Conservation (phyloP, 805 yeast genomes). For the Candida ficus region DNA sequence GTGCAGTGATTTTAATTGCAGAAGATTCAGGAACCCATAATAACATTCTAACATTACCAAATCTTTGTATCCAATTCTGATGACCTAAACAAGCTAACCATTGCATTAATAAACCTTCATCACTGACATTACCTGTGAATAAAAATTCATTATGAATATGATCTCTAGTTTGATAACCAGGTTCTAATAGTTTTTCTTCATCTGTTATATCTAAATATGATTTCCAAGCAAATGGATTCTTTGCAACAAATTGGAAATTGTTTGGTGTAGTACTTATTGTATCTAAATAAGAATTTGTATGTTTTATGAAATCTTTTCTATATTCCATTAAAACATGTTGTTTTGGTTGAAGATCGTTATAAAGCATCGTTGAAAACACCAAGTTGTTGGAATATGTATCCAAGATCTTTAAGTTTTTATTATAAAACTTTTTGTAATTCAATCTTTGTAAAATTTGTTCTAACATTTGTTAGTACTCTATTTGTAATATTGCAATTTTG, state of each 20-base stretch:
- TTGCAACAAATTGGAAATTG: conserved; percentile 29
- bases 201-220: conserved; percentile 46
- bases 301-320: conserved; percentile 28
- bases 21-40: conserved; percentile 59
- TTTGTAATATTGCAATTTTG: no score
- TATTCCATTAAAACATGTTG: conserved; percentile 62
- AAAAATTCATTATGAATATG: conserved; percentile 49
- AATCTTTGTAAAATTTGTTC: conserved; percentile 42
- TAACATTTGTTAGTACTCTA: no score
- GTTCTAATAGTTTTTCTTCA: conserved; percentile 38
- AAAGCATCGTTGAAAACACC: conserved; percentile 55
- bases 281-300: conserved; percentile 9
- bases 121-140: conserved; percentile 53
- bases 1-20: conserved; percentile 58
- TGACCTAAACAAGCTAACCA: conserved; percentile 65
- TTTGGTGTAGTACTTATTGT: conserved; percentile 2
- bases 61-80: conserved; percentile 68
- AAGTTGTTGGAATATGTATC: conserved; percentile 61
- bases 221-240: conserved; percentile 67
- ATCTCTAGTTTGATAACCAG: conserved; percentile 31
- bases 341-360: conserved; percentile 54
- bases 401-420: conserved; percentile 41
- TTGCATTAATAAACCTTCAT: conserved; percentile 69
- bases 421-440: conserved; percentile 32
- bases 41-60: conserved; percentile 71